These are phyloP conservation scores for Kondoa malvinella DNA, from an alignment of 768 basidiomycete genomes.

Conservation along the genomic window DNA sequence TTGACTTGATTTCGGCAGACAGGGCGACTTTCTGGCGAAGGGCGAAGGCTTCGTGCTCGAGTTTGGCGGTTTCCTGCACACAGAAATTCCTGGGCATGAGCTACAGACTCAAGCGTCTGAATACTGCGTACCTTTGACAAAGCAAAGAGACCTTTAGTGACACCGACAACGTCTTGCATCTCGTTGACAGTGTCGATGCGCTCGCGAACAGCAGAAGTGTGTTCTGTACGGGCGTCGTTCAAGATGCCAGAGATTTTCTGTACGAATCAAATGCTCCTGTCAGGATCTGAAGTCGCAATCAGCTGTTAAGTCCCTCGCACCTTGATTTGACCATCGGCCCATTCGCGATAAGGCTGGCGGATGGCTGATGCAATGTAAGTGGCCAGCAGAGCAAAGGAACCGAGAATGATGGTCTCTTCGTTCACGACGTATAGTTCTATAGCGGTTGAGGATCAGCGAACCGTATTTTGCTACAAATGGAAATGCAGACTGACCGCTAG, in stretches of 20 bases:
- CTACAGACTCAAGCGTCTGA: neutral
- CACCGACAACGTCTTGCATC: slow-evolving; percentile 85
- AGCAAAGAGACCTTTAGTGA: slow-evolving; percentile 78
- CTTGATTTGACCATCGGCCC: slow-evolving; percentile 76
- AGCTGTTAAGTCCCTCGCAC: slow-evolving; percentile 25
- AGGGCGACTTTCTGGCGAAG: slow-evolving; percentile 75
- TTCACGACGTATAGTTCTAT: slow-evolving; percentile 92
- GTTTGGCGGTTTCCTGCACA: slow-evolving; percentile 65
- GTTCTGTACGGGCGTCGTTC: slow-evolving; percentile 62
- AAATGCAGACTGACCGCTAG: slow-evolving; percentile 48
- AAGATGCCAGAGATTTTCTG: slow-evolving; percentile 62
- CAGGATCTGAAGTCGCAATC: neutral
- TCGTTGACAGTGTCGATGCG: slow-evolving; percentile 79
- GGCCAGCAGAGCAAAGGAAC: slow-evolving; percentile 67
- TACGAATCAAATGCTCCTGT: neutral
- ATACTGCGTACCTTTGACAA: slow-evolving; percentile 57
- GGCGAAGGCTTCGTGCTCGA: slow-evolving; percentile 77
- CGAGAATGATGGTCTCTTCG: slow-evolving; percentile 79
- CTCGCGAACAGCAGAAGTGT: slow-evolving; percentile 81
- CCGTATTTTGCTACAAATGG: too few relatives aligned
- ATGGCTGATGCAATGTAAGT: slow-evolving; percentile 58
- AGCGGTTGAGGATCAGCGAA: neutral
- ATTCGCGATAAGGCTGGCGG: slow-evolving; percentile 73
- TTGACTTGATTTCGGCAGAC: slow-evolving; percentile 74
- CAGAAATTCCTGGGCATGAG: neutral